These are phyloP conservation scores for Diaporthe vaccinii DNA, from an alignment of 2,329 filamentous ascomycete genomes.

Conservation along the genomic window DNA sequence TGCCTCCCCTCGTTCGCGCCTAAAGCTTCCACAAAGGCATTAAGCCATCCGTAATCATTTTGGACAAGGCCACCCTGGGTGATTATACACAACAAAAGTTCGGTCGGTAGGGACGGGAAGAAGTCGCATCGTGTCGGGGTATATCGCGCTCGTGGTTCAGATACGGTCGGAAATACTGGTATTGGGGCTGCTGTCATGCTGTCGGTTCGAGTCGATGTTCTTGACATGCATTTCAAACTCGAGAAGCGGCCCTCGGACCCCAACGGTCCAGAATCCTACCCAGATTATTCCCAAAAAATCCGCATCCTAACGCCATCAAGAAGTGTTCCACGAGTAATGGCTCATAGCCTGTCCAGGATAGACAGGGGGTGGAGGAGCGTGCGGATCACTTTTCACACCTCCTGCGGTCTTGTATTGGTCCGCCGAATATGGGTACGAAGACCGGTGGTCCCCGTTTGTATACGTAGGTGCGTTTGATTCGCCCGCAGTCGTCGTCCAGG, in stretches of 20 bases:
- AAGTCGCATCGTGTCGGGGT: slow-evolving; percentile 19
- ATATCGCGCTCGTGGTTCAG: slow-evolving; percentile 8
- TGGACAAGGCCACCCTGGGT: slow-evolving; percentile 27
- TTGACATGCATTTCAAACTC: slow-evolving; percentile 26
- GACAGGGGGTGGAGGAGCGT: slow-evolving; percentile 54
- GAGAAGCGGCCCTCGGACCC: slow-evolving; percentile 3
- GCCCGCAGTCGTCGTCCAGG: slow-evolving; percentile 66
- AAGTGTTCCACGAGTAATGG: slow-evolving; percentile 71
- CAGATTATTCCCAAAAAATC: not conserved
- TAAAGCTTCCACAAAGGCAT: slow-evolving; percentile 32
- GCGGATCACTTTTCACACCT: slow-evolving; percentile 51
- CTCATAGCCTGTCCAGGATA: slow-evolving; percentile 60
- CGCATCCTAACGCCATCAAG: slow-evolving; percentile 47
- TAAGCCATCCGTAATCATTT: slow-evolving; percentile 35
- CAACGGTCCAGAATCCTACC: not conserved
- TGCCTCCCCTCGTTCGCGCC: slow-evolving; percentile 34
- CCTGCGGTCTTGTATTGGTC: slow-evolving; percentile 62
- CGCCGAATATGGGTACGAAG: slow-evolving; percentile 58
- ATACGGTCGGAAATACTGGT: not conserved
- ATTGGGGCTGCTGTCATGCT: not conserved
- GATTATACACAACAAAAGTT: slow-evolving; percentile 28
- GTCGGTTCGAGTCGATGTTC: slow-evolving; percentile 13
- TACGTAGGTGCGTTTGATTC: slow-evolving; percentile 62
- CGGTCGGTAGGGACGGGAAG: slow-evolving; percentile 32
- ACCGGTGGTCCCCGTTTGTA: slow-evolving; percentile 58